Base-by-base conservation (phyloP, 148 eudicot genomes). In the Euryodendron excelsum region DNA sequence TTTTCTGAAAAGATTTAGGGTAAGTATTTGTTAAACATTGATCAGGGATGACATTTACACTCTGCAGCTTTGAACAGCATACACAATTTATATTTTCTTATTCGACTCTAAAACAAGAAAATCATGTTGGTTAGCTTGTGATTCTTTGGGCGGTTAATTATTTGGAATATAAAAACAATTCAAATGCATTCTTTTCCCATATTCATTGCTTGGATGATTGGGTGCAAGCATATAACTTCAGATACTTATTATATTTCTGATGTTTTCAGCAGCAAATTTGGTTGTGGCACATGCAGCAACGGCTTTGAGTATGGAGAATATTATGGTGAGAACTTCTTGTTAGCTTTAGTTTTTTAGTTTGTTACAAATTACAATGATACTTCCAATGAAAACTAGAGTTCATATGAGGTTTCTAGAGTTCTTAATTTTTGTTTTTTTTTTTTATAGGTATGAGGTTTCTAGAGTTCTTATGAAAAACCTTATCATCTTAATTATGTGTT, bases 191-290 rank as follows among this genome's bases (percentile, higher is more conserved):
- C 14, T 5, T 44, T 18, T 34, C 45, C 37, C 28, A 1, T n/a
- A 2, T 27, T 15, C 0, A 70, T 48, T 70, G 12, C 34, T 27
- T 45, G 21, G 36, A 44, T 34, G 20, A 25, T 69, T 69, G 10
- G 33, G 6, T 69, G 55, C 56, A 47, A 55, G 17, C 13, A 13
- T 34, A 33, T 0, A 7, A 53, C 7, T 52, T 14, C 0, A 12
- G 15, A 47, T 61, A 30, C 41, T 25, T 15, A 8, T 25, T 76
- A 8, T 4, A 36, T 78, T 81, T 56, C 21, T 63, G 33, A 33
- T 53, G 74, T 80, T 39, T 84, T 83, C 88, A 86, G 91, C 87
- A 15, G 90, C 87, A 47, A 85, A 78, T 82, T 80, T 91, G 82
- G 79, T 80, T 84, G 82, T 84, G 61, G 59, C 86, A 48, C 85